Evolutionary conservation across 2,329 filamentous ascomycete genomes (phyloP), one percentile per base, ranked within the genome.

Genomic region (Ophiostoma sp.): DNA sequence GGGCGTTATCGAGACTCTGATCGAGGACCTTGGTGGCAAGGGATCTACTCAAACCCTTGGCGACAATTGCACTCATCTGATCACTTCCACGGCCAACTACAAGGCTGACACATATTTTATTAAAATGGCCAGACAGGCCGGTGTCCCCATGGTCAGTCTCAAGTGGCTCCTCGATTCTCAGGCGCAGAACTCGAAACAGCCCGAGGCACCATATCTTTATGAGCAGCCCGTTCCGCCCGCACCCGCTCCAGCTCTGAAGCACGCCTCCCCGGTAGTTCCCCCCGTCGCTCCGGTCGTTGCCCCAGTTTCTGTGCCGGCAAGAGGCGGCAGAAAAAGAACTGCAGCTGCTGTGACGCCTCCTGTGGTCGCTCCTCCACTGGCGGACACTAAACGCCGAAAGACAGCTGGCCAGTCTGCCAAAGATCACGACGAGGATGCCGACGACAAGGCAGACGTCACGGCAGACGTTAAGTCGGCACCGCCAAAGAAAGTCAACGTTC

Each of bases 131-230:
- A 65, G 62, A 27, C 3, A 39, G 17, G 62, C 62, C 7, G 80
- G 77, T 27, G 78, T 90, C 15, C 82, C 82, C 2, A 82, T 92
- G 65, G 83, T 92, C 35, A 81, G 78, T 11, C 77, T 89, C 0
- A 79, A 85, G 17, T 93, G 90, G 90, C 79, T 89, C n/a, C 73
- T 85, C 1, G 83, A 88, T n/a, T 87, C 83, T 31, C 79, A 84
- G 52, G 72, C 79, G 17, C 77, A 79, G 20, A 80, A 79, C 65
- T 76, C 79, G 13, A 81, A 79, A 41, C 75, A 82, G 68, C 68
- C 75, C 2, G 81, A 81, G 74, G 73, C 75, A 5, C 33, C 73
- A 15, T 74, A 73, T 65, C 20, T 68, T 3, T 60, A 73, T 4
- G 66, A 68, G 6, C n/a, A 52, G 6, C 31, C 71, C 6, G 33